Base-by-base conservation (phyloP, 176 grass and related monocot genomes). In the Bromus sterilis region DNA sequence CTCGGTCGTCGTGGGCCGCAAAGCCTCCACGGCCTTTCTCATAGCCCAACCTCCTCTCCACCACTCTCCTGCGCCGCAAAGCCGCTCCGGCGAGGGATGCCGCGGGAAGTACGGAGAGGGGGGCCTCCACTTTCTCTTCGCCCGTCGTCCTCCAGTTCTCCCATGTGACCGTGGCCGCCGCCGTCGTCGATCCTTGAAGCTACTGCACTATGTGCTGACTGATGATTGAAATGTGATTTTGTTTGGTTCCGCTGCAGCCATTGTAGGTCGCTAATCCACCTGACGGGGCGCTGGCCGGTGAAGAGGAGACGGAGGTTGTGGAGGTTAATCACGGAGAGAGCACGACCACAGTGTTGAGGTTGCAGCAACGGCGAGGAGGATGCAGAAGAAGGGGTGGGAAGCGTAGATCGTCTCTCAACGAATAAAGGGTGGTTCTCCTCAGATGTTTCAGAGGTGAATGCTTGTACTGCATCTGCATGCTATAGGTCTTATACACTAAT, bases 291-390 rank as follows among this genome's bases (percentile, higher is more conserved):
- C 56, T 59, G 56, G 24, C 56, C 56, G 24, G 80, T 83, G 76
- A 85, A 10, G 51, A 40, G 24, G 28, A 13, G 41, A 78, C 40
- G 56, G 76, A 82, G 36, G 34, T 66, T 78, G 55, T 83, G 26
- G 71, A 20, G 33, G 75, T 78, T n/a, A 40, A 70, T 56, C 57
- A 85, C 31, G 79, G 78, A 16, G 75, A 90, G 82, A 92, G 85
- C 71, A 81, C 79, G 82, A 90, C 84, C 65, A 86, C 86, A 81
- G 84, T 40, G 89, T 79, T 26, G 83, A 84, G 53, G 71, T 60
- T 60, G 79, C 65, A 85, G 69, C 18, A 73, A 91, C 11, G 68
- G 81, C 30, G 76, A 84, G 41, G 41, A 80, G 67, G 86, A 33
- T 78, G 39, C 20, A 20, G 79, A 86, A 46, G 68, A 90, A 62